Conservation (phyloP, 163 green algal genomes). For the Dunaliella salina region DNA sequence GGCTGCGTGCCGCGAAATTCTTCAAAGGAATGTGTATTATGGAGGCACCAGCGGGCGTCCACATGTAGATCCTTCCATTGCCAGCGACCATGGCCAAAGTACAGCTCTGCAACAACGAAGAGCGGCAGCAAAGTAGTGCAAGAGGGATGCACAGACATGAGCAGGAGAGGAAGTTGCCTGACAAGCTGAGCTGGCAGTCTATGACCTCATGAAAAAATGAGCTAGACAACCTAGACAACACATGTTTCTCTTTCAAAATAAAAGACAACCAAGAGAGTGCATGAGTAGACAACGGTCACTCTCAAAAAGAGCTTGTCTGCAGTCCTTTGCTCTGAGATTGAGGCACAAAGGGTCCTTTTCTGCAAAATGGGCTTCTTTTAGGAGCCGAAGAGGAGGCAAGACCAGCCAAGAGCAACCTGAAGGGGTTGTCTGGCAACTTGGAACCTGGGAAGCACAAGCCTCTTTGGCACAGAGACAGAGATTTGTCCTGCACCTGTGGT, state of each 20-base stretch:
- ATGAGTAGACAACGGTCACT: too few relatives aligned
- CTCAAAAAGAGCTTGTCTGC: neutral
- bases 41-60: conserved; percentile 69
- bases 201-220: neutral
- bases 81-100: conserved; percentile 49
- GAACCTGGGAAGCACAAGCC: too few relatives aligned
- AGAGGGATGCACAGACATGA: neutral
- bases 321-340: too few relatives aligned
- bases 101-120: conserved; percentile 16
- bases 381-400: too few relatives aligned
- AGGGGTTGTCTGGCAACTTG: too few relatives aligned
- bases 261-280: too few relatives aligned
- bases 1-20: conserved; percentile 38
- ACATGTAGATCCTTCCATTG: conserved; percentile 67
- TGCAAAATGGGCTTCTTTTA: too few relatives aligned
- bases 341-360: too few relatives aligned
- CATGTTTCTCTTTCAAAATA: too few relatives aligned
- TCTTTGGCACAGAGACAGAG: too few relatives aligned
- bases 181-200: neutral
- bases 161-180: neutral
- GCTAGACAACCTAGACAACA: neutral
- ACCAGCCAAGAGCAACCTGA: too few relatives aligned
- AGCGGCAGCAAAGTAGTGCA: neutral
- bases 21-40: conserved; percentile 72
- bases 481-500: too few relatives aligned